Evolutionary conservation across 805 yeast genomes (phyloP), one percentile per base, ranked within the genome.

Genomic region (Cyberlindnera sargentensis): DNA sequence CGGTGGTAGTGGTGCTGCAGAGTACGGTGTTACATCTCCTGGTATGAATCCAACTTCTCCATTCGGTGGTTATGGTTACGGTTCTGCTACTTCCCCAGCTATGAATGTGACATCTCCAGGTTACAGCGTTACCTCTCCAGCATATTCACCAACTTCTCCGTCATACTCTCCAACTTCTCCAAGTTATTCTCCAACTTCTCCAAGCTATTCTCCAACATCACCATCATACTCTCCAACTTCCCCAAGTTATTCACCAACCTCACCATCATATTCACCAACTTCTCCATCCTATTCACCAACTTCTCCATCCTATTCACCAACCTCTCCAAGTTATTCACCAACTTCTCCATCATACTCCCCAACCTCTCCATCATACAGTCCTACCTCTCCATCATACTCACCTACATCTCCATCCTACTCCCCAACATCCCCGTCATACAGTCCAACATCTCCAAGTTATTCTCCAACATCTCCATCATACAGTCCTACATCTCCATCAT

Each of bases 101-200:
- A 43, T 47, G 42, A 36, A 34, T n/a, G 75, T 78, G 34, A 70
- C 78, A 0, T 71, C 79, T 6, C 86, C 86, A 41, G 58, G 65
- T 8, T 77, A 75, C 61, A 68, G 75, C 20, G 87, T 90, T 36
- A 78, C 90, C 0, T 81, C 82, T 2, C 90, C 78, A 57, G 64
- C 55, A 2, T 89, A 88, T 64, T 73, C 84, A 2, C 96, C 96
- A 42, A 87, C 93, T 1, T 78, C 86, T 5, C 91, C 93, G 52
- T 50, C 64, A 3, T 78, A 78, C 56, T 64, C 72, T 0, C 82
- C 83, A 45, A 70, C 73, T 0, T 68, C 73, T 1, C 74, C 74
- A 52, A 56, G 72, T 3, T 83, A 82, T 60, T 67, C 76, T 8
- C 89, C 89, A 35, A 78, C 84, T 1, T 74, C 81, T 2, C 85